Percentiles rank a stretch among this genome's conserved stretches.
Conservation (phyloP, 148 eudicot genomes). For the Chenopodium quinoa region DNA sequence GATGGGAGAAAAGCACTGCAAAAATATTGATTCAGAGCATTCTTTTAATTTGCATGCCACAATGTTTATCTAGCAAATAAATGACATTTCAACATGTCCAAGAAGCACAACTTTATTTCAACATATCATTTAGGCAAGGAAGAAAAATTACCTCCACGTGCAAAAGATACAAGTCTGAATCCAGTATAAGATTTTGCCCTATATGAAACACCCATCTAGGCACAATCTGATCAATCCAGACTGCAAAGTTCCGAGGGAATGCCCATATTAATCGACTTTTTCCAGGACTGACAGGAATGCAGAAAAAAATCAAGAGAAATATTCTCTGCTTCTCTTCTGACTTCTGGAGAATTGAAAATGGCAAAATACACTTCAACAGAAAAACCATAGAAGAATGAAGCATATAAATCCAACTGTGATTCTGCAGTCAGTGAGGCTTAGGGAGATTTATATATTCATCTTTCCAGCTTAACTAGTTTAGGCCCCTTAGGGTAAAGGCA, state of each 20-base stretch:
- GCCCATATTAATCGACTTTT: conserved; percentile 75
- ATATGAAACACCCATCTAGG: conserved; percentile 88
- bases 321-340: conserved; percentile 32
- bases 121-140: background rate
- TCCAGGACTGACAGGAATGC: conserved; percentile 90
- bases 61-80: background rate
- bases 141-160: conserved; percentile 58
- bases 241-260: conserved; percentile 68
- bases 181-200: conserved; percentile 64
- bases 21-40: background rate
- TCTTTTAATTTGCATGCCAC: background rate
- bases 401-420: background rate
- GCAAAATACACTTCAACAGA: background rate
- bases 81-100: background rate
- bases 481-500: too few species aligned
- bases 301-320: conserved; percentile 53
- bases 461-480: too few species aligned
- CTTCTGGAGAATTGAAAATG: conserved; percentile 24
- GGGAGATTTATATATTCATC: background rate
- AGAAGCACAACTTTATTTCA: conserved; percentile 1
- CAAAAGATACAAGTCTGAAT: conserved; percentile 80
- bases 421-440: background rate
- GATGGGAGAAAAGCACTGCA: too few species aligned
- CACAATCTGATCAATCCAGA: conserved; percentile 67
- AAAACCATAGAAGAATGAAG: background rate